Conservation (phyloP, 768 basidiomycete genomes). For the Serpula lacrymans region DNA sequence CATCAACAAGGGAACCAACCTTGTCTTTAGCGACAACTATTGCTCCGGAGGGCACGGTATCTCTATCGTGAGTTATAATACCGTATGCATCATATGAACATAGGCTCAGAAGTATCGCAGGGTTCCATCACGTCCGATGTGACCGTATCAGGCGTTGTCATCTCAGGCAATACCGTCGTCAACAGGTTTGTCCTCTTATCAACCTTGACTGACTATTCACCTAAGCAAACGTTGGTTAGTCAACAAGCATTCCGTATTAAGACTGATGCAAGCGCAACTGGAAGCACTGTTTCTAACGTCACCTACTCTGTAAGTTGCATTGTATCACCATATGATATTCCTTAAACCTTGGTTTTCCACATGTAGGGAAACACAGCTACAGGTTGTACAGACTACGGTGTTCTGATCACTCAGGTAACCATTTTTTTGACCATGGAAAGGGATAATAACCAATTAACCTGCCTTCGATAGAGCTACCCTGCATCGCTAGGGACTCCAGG, state of each 20-base stretch:
- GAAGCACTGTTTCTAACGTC: conserved; percentile 45
- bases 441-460: not conserved
- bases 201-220: not conserved
- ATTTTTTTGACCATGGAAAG: too few species aligned
- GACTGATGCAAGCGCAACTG: conserved; percentile 41
- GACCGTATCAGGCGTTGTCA: conserved; percentile 44
- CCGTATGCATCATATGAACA: not conserved
- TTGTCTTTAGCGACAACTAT: conserved; percentile 45
- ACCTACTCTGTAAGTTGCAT: conserved; percentile 40
- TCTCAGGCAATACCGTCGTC: conserved; percentile 51
- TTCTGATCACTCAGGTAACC: conserved; percentile 56
- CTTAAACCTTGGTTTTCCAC: not conserved
- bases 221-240: conserved; percentile 20
- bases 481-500: conserved; percentile 49
- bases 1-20: conserved; percentile 41
- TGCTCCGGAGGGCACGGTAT: conserved; percentile 65
- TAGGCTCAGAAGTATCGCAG: conserved; percentile 22
- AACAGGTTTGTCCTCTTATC: conserved; percentile 41
- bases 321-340: not conserved
- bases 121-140: conserved; percentile 51
- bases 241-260: conserved; percentile 62
- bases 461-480: conserved; percentile 49
- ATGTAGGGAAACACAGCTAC: conserved; percentile 51
- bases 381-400: conserved; percentile 46
- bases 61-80: conserved; percentile 37